Conservation (phyloP, 495 filamentous ascomycete species). For the Annulohypoxylon bovei region DNA sequence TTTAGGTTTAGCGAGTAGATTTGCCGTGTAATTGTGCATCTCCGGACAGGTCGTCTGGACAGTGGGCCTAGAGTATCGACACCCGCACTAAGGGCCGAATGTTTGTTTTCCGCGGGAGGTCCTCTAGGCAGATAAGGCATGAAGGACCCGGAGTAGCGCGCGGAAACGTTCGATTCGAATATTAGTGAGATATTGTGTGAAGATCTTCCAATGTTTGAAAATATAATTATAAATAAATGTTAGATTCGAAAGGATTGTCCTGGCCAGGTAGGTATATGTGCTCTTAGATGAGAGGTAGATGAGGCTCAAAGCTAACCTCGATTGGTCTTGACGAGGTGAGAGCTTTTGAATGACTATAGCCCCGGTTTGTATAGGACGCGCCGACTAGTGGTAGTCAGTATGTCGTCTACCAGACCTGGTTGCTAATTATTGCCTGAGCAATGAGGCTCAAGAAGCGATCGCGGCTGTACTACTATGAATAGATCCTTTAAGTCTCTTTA, state of each 20-base stretch:
- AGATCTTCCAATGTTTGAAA: slow-evolving; percentile 13
- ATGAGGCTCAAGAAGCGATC: not conserved
- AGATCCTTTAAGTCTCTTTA: not conserved
- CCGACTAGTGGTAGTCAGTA: not conserved
- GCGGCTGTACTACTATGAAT: not conserved
- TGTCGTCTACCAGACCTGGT: not conserved
- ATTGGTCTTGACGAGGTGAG: not conserved
- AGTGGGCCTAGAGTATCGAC: slow-evolving; percentile 20
- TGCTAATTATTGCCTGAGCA: not conserved
- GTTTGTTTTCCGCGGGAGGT: slow-evolving; percentile 43
- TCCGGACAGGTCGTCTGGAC: slow-evolving; percentile 37
- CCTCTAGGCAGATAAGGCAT: slow-evolving; percentile 34
- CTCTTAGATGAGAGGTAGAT: slow-evolving; percentile 1
- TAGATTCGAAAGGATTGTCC: too few species aligned
- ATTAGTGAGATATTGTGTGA: not conserved
- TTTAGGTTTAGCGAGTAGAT: slow-evolving; percentile 16
- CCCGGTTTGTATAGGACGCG: not conserved
- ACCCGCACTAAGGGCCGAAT: slow-evolving; percentile 27
- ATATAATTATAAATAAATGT: not conserved
- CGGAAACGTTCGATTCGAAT: slow-evolving; percentile 21
- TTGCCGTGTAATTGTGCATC: slow-evolving; percentile 43
- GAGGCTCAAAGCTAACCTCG: slow-evolving; percentile 13
- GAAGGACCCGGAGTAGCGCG: slow-evolving; percentile 7
- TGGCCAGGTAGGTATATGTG: not conserved
- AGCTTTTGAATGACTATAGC: not conserved